These are phyloP conservation scores for Mycena haematopus DNA, from an alignment of 768 basidiomycete genomes.

Conservation along the genomic window DNA sequence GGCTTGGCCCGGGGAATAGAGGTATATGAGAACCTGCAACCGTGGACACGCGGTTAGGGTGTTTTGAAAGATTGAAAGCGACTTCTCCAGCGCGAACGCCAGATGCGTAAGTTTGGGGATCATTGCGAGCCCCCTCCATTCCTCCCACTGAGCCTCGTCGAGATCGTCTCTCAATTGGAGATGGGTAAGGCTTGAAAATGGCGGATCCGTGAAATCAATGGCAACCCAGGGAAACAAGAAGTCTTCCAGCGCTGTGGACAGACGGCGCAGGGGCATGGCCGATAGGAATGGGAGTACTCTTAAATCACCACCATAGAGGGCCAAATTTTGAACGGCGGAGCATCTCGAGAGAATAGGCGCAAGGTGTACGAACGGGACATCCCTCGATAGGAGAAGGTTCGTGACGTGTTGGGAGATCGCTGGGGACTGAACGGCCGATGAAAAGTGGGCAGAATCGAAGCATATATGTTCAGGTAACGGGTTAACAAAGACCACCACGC, in stretches of 20 bases:
- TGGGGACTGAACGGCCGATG: conserved; percentile 1
- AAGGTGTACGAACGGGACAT: not conserved
- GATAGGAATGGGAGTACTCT: not conserved
- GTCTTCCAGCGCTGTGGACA: not conserved
- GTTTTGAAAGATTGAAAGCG: not conserved
- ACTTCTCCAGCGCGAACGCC: not conserved
- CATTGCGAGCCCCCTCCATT: conserved; percentile 5
- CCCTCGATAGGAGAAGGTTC: not conserved
- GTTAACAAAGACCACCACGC: conserved; percentile 1
- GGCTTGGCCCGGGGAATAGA: too few relatives aligned
- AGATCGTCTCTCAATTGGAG: not conserved
- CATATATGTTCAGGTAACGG: not conserved
- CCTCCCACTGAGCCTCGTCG: not conserved
- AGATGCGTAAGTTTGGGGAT: conserved; percentile 12
- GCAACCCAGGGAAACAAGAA: not conserved
- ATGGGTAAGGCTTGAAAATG: conserved; percentile 7
- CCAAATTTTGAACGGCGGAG: not conserved
- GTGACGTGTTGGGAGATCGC: not conserved
- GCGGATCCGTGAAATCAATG: conserved; percentile 2
- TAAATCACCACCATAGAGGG: not conserved
- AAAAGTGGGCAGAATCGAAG: not conserved
- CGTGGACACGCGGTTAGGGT: not conserved
- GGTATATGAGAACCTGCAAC: not conserved
- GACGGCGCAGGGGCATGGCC: not conserved
- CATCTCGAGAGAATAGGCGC: not conserved